Conservation (phyloP, 2,329 filamentous ascomycete genomes). For the Scytalidium lignicola region DNA sequence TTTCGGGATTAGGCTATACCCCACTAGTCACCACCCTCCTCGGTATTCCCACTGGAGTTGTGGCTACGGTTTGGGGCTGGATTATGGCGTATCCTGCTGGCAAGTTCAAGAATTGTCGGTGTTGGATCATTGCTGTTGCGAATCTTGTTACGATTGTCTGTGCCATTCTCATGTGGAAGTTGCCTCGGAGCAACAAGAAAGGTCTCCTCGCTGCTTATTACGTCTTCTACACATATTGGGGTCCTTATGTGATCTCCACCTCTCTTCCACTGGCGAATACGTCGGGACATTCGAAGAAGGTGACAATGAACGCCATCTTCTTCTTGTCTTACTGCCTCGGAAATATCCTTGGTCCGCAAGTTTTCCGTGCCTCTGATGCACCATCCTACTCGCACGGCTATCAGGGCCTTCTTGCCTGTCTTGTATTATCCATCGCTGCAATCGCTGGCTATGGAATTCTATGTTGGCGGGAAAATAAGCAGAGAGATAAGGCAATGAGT, state of each 20-base stretch:
- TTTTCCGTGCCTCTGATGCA: not conserved
- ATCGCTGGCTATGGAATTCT: not conserved
- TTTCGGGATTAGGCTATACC: conserved; percentile 22
- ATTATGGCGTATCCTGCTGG: conserved; percentile 13
- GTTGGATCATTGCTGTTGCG: conserved; percentile 13
- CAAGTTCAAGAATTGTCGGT: conserved; percentile 3
- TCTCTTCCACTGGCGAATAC: conserved; percentile 21
- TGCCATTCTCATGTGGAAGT: conserved; percentile 27
- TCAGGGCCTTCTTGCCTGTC: not conserved
- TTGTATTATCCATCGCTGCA: not conserved
- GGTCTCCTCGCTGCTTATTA: conserved; percentile 28
- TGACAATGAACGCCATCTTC: not conserved
- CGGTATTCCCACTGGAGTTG: conserved; percentile 25
- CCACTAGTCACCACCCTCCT: conserved; percentile 19
- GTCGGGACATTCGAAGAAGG: conserved; percentile 4
- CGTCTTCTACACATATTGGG: conserved; percentile 29
- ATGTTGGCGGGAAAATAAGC: not conserved
- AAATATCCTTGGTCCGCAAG: no score
- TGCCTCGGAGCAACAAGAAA: conserved; percentile 25
- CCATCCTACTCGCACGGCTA: not conserved
- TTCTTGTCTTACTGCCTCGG: no score
- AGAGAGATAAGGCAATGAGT: not conserved
- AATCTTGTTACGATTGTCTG: conserved; percentile 23
- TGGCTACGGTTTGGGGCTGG: conserved; percentile 22
- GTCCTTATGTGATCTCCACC: conserved; percentile 23